Conservation (phyloP, 495 filamentous ascomycete species). For the Penicillium macrosclerotiorum region DNA sequence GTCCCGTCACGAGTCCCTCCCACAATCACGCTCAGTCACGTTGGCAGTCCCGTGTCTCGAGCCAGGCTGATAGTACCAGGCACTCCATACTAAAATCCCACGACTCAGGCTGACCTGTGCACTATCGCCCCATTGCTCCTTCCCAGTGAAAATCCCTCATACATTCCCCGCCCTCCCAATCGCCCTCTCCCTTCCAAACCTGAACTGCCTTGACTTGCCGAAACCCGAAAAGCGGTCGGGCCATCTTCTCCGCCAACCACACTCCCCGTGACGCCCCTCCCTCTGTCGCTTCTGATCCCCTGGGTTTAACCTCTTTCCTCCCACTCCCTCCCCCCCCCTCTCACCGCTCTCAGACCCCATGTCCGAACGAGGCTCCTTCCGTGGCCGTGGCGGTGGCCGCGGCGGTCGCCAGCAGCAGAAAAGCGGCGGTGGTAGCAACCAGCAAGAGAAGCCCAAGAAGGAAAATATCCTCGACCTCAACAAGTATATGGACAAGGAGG, state of each 20-base stretch:
- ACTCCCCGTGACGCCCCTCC: not conserved
- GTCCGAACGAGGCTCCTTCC: constrained; percentile 68
- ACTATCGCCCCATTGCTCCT: constrained; percentile 8
- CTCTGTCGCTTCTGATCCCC: not conserved
- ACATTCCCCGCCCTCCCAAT: constrained; percentile 10
- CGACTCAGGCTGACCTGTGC: too few species aligned
- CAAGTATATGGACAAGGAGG: constrained; percentile 95
- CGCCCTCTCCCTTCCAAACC: not conserved
- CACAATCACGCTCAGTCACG: too few species aligned
- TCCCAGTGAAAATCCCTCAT: constrained; percentile 32
- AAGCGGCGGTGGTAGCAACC: constrained; percentile 51
- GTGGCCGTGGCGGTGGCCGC: constrained; percentile 52
- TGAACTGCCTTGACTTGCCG: too few species aligned
- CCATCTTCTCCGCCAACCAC: not conserved
- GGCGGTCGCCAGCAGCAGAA: constrained; percentile 39
- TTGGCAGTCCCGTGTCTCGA: too few species aligned
- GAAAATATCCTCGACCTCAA: constrained; percentile 94
- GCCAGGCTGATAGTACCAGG: not conserved
- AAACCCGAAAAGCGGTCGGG: too few species aligned
- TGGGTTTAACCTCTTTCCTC: not conserved
- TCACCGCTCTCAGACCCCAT: constrained; percentile 37
- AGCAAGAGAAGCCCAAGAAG: constrained; percentile 82
- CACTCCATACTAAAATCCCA: too few species aligned
- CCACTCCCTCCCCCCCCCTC: not conserved
- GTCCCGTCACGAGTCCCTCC: too few species aligned